Base-by-base conservation (phyloP, 306 rosid genomes). In the Ochetophila trinervis region DNA sequence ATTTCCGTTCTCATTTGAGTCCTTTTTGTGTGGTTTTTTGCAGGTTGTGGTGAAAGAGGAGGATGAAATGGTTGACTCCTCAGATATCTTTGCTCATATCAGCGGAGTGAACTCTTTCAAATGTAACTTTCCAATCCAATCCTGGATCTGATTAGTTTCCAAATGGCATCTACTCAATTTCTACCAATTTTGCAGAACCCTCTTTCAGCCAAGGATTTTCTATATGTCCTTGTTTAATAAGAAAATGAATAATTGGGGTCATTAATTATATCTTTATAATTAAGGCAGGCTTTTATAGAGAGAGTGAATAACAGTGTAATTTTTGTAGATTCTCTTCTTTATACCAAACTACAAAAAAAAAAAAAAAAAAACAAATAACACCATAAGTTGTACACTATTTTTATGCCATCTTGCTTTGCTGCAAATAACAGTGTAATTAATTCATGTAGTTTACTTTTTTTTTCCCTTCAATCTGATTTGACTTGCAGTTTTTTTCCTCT, bases 61-160 rank as follows among this genome's bases (percentile, higher is more conserved):
- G 76, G 97, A 88, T 50, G 93, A 87, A 40, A 80, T 94, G 97
- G 90, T 85, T 80, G 97, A 94, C 80, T 90, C 97, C 66, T 88
- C 99, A 44, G 99, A 90, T 66, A 90, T 94, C 53, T 90, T 90
- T 80, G 88, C 97, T 62, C 99, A 88, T 72, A 88, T 94, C 67
- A 90, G 95, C 86, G 99, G 99, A n/a, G 99, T 94, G 72, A 94
- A 94, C 87, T 90, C 99, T 67, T 94, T 94, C 88, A 86, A 90
- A 78, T 88, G 90, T 91, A 90, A 79, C 88, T 88, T 76, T 72
- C 86, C 91, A 60, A 86, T 86, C 73, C 99, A 88, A 50, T 88
- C 99, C 20, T 90, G 96, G 99, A 87, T 86, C 77, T 88, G 82
- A 8, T 32, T 50, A 59, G 42, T 53, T 69, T 69, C 63, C 48